Evolutionary conservation across 805 yeast species (phyloP).

Genomic region (Yarrowia divulgata): DNA sequence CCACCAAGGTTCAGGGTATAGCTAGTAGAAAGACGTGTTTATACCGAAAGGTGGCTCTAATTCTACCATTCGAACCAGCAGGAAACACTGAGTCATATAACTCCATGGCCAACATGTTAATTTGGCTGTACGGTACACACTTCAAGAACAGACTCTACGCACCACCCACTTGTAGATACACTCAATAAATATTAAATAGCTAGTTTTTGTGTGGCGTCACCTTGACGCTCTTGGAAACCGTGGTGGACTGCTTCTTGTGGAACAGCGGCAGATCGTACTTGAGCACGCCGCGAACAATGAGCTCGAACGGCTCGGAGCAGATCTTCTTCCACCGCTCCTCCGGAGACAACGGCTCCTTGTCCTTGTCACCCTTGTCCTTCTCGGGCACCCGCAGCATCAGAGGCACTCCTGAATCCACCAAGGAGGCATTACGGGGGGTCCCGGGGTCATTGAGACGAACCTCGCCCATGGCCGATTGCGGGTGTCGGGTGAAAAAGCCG

Average conservation of each 20-base stretch:
- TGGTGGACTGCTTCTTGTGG: constrained; percentile 31
- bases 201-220: constrained; percentile 37
- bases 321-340: constrained; percentile 38
- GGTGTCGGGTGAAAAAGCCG: constrained; percentile 71
- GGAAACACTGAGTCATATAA: too few species aligned
- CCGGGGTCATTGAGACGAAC: constrained; percentile 81
- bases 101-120: too few species aligned
- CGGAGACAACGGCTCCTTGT: constrained; percentile 10
- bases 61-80: too few species aligned
- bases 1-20: too few species aligned
- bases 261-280: constrained; percentile 71
- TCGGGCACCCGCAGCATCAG: constrained; percentile 13
- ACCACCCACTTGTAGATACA: constrained; percentile 4
- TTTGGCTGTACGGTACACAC: too few species aligned
- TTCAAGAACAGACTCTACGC: too few species aligned
- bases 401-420: constrained; percentile 20
- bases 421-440: background rate
- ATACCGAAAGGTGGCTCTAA: too few species aligned
- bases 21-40: too few species aligned
- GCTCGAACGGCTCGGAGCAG: constrained; percentile 67
- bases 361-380: constrained; percentile 15
- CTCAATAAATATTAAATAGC: constrained; percentile 37
- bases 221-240: constrained; percentile 36
- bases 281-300: constrained; percentile 82
- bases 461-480: constrained; percentile 67